These are phyloP conservation scores for Tulasnella sp. DNA, from an alignment of 768 basidiomycete species.

Conservation along the genomic window DNA sequence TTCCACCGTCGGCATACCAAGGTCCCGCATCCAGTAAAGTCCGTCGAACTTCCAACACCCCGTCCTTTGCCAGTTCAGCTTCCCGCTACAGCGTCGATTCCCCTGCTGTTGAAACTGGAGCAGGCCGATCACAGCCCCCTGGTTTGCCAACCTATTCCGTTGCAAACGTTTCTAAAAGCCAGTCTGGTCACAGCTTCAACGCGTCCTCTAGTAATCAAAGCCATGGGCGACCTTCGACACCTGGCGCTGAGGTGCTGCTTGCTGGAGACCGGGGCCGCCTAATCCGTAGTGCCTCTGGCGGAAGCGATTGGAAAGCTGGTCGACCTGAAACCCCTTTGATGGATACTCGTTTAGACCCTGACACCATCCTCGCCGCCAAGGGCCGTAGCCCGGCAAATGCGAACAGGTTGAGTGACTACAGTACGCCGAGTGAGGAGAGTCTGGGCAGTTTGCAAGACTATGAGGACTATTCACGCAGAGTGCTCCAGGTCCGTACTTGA, in stretches of 20 bases:
- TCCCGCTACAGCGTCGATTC: constrained; percentile 20
- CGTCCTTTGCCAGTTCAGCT: constrained; percentile 15
- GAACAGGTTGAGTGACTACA: constrained; percentile 4
- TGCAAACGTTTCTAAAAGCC: background rate
- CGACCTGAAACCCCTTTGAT: constrained; percentile 13
- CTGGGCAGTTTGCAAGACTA: constrained; percentile 21
- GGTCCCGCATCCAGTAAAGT: background rate
- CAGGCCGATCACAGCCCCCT: background rate
- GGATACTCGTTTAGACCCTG: constrained; percentile 19
- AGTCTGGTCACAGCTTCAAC: background rate
- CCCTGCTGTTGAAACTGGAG: background rate
- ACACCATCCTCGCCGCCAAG: constrained; percentile 15
- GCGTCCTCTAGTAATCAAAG: constrained; percentile 8
- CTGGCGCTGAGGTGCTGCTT: background rate
- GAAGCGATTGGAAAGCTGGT: background rate
- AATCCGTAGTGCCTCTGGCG: background rate
- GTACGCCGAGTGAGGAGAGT: constrained; percentile 24
- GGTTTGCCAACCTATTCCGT: constrained; percentile 3
- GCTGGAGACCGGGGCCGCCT: background rate
- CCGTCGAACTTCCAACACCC: constrained; percentile 10
- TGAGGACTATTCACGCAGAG: constrained; percentile 24
- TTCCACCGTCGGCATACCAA: background rate
- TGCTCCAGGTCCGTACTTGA: constrained; percentile 21
- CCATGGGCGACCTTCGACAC: background rate
- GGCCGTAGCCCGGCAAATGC: background rate